Percentiles rank a stretch among this genome's conserved stretches.
Conservation (phyloP, 2,329 filamentous ascomycete species). For the Arachnopeziza araneosa region DNA sequence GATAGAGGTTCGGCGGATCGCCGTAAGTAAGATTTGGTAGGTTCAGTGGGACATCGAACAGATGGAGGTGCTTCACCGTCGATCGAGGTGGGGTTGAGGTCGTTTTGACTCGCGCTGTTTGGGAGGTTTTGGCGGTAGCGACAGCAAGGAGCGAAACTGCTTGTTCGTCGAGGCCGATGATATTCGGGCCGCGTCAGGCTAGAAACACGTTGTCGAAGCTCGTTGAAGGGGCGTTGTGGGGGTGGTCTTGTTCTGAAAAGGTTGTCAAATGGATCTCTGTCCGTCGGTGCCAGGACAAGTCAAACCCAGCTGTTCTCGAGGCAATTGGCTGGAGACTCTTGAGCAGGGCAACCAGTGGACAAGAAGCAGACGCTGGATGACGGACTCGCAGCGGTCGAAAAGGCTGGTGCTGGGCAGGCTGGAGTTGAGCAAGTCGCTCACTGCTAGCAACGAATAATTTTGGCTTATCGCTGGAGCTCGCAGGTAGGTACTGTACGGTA, state of each 20-base stretch:
- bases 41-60: conserved; percentile 18
- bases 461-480: too few species aligned
- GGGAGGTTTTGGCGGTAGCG: background rate
- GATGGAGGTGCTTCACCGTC: background rate
- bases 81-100: background rate
- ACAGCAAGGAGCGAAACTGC: background rate
- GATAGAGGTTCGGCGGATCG: conserved; percentile 3
- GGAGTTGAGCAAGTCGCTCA: too few species aligned
- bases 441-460: too few species aligned
- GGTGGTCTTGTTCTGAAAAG: background rate
- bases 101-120: background rate
- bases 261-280: background rate
- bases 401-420: too few species aligned
- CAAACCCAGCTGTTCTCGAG: background rate
- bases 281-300: background rate
- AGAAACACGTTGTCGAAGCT: background rate
- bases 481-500: too few species aligned
- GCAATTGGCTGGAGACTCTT: too few species aligned
- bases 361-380: too few species aligned
- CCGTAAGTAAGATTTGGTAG: background rate
- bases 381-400: too few species aligned
- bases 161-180: background rate
- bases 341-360: too few species aligned
- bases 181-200: background rate
- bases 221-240: background rate